Evolutionary conservation across 257 asterid genomes (phyloP).

Genomic region (Przewalskia tangutica): DNA sequence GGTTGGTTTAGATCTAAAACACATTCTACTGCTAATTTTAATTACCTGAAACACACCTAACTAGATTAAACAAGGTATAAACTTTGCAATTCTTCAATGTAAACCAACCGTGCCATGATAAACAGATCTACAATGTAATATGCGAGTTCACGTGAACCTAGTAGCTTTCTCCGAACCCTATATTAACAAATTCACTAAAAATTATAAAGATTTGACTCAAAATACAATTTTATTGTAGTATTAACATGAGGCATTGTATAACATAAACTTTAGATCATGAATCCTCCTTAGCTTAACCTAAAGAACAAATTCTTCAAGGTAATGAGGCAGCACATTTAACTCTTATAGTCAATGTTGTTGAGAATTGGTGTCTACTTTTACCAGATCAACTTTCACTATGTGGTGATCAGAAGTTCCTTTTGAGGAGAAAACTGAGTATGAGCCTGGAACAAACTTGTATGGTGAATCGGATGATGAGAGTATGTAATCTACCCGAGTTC

Average conservation of each 20-base stretch:
- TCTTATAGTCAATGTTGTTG: no score
- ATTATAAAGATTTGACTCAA: no score
- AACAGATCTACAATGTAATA: neutral
- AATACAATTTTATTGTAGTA: no score
- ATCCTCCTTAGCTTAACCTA: no score
- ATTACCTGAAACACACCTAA: no score
- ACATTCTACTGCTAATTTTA: no score
- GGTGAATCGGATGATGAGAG: slow-evolving; percentile 54
- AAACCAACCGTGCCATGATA: neutral
- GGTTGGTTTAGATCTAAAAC: no score
- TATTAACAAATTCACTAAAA: no score
- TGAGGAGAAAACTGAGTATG: slow-evolving; percentile 78
- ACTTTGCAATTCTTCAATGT: neutral
- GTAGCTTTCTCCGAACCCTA: neutral
- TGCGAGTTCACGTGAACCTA: neutral
- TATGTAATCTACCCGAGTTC: slow-evolving; percentile 82
- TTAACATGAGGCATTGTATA: no score
- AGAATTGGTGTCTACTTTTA: slow-evolving; percentile 24
- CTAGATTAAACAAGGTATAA: neutral
- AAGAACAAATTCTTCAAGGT: no score
- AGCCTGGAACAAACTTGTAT: slow-evolving; percentile 71
- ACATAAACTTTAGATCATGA: no score
- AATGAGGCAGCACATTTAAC: no score
- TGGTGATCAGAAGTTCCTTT: slow-evolving; percentile 99
- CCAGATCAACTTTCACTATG: slow-evolving; percentile 77